Evolutionary conservation across 768 basidiomycete genomes (phyloP).

Genomic region (Pisolithus tinctorius): DNA sequence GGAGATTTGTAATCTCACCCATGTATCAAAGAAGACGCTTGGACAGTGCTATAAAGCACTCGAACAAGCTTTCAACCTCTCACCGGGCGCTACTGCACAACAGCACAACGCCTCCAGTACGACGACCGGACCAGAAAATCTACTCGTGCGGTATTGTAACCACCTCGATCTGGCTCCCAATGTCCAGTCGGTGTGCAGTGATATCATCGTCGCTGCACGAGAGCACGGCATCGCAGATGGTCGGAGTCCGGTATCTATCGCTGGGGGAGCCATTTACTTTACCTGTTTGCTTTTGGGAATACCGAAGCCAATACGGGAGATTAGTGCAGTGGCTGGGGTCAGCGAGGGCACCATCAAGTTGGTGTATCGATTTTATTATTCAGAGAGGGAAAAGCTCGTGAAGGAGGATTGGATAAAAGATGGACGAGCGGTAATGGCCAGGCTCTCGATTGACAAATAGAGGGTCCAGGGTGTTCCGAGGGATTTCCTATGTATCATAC

Average conservation of each 20-base stretch:
- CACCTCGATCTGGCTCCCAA: constrained; percentile 80
- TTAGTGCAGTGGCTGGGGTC: constrained; percentile 86
- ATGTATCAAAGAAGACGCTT: constrained; percentile 90
- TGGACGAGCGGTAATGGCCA: constrained; percentile 51
- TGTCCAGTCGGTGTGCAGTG: constrained; percentile 75
- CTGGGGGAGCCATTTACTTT: constrained; percentile 95
- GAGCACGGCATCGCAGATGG: constrained; percentile 89
- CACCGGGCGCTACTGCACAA: constrained; percentile 68
- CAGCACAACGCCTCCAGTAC: constrained; percentile 32
- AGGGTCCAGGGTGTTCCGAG: background rate
- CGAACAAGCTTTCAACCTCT: constrained; percentile 82
- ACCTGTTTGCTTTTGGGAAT: constrained; percentile 77
- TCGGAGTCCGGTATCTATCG: constrained; percentile 94
- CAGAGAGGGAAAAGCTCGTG: constrained; percentile 69
- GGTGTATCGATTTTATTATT: constrained; percentile 76
- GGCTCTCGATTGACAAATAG: constrained; percentile 21
- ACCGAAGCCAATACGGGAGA: constrained; percentile 72
- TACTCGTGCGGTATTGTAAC: constrained; percentile 91
- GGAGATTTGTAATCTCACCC: constrained; percentile 90
- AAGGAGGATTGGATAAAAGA: constrained; percentile 83
- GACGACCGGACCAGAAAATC: constrained; percentile 71
- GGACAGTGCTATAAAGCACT: constrained; percentile 91
- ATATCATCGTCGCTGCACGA: constrained; percentile 76
- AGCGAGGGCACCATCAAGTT: constrained; percentile 94
- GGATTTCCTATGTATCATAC: background rate